Base-by-base conservation (phyloP, 2,329 filamentous ascomycete genomes). In the Saccharata proteae region DNA sequence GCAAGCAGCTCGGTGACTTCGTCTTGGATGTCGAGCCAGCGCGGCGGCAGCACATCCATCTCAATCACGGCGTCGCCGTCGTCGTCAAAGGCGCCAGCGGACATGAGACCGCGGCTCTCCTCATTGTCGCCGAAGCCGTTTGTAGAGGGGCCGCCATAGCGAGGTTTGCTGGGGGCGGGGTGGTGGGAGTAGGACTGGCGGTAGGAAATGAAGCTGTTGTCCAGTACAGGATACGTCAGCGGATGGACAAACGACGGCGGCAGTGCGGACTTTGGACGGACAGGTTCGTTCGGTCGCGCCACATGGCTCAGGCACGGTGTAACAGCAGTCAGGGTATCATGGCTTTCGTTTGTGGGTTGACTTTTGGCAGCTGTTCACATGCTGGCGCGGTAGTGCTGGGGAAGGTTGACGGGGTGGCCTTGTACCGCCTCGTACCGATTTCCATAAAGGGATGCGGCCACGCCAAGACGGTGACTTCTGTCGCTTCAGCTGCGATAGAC, bases 241-340 rank as follows among this genome's bases (percentile, higher is more conserved):
- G 29, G 28, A 37, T 35, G 34, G 33, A 33, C 22, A n/a, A 32
- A 16, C 19, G 17, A 23, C 34, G 21, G 30, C 16, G 26, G 28
- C 19, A n/a, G 33, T 40, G 41, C 37, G 41, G 35, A 13, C 15
- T 12, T 29, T 26, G 24, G 27, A 52, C 73, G 47, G 75, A 94
- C 85, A 98, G 80, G 57, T 96, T 98, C 47, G 90, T 98, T 62
- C 90, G 80, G 71, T 98, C 90, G 67, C 90, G 84, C 86, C 86
- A 98, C 84, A 93, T 93, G 65, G 28, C 30, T 38, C 34, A 32
- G 49, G 43, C 38, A 44, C 43, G 46, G 40, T 38, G 43, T 38
- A 19, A 30, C 37, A 39, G 39, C 41, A 17, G 42, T 44, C 48
- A 45, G 47, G 40, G 45, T 48, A 53, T 55, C 47, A 40, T 46